These are phyloP conservation scores for Penicillium digitatum DNA, from an alignment of 2,329 filamentous ascomycete genomes.

Conservation along the genomic window DNA sequence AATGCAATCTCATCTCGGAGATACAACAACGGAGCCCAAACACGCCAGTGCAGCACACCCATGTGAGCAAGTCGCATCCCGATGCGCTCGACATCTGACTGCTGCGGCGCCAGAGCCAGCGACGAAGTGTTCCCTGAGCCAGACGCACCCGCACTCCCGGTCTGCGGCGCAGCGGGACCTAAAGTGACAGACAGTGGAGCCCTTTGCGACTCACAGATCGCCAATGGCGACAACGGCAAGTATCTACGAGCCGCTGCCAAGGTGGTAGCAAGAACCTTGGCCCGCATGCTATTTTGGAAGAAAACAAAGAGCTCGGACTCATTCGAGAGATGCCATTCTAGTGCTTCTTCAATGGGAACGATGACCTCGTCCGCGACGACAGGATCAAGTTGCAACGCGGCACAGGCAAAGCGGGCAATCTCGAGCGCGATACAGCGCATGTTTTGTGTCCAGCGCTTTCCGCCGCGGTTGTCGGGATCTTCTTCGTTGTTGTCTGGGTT, in stretches of 20 bases:
- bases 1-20: conserved; percentile 28
- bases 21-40: conserved; percentile 78
- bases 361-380: conserved; percentile 35
- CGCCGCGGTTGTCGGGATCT: conserved; percentile 18
- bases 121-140: background rate
- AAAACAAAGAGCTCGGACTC: conserved; percentile 32
- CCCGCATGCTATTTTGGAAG: conserved; percentile 33
- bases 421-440: conserved; percentile 41
- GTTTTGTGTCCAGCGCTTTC: conserved; percentile 36
- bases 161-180: conserved; percentile 7
- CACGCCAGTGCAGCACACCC: conserved; percentile 80
- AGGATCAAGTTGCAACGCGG: conserved; percentile 27
- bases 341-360: conserved; percentile 30
- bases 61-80: conserved; percentile 77
- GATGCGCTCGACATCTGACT: conserved; percentile 48
- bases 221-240: conserved; percentile 40
- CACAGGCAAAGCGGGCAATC: conserved; percentile 39
- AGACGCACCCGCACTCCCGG: background rate
- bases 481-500: conserved; percentile 14
- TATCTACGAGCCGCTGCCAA: conserved; percentile 35
- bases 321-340: conserved; percentile 36
- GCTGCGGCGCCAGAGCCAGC: conserved; percentile 22
- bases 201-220: conserved; percentile 44
- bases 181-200: conserved; percentile 16
- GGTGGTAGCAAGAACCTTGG: conserved; percentile 33